Conservation (phyloP, 2,329 filamentous ascomycete species). For the Cercospora beticola region DNA sequence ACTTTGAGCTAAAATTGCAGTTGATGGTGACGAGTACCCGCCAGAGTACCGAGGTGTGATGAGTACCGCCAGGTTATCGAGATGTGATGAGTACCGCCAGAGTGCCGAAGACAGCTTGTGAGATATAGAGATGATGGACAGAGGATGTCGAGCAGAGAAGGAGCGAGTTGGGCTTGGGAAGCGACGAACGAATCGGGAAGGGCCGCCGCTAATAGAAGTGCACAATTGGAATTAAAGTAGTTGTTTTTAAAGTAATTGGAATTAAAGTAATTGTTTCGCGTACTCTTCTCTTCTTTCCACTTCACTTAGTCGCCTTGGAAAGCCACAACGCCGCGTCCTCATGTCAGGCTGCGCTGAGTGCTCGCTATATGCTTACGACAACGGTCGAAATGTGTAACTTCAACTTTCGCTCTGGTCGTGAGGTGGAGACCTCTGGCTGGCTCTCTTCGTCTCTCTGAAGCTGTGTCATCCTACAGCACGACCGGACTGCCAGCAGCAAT, state of each 20-base stretch:
- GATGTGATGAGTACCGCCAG: not conserved
- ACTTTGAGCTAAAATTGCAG: not conserved
- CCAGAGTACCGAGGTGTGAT: too few species aligned
- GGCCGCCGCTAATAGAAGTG: not conserved
- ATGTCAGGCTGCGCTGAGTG: not conserved
- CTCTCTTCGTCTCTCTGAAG: not conserved
- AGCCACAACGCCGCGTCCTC: not conserved
- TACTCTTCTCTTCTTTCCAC: not conserved
- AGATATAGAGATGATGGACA: not conserved
- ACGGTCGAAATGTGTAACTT: not conserved
- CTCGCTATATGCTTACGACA: not conserved
- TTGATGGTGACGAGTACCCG: not conserved
- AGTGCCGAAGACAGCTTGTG: not conserved
- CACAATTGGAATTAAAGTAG: not conserved
- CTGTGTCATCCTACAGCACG: not conserved
- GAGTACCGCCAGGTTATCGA: not conserved
- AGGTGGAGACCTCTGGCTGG: not conserved
- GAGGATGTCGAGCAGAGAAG: not conserved
- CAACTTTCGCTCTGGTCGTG: not conserved
- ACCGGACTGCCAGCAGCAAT: not conserved
- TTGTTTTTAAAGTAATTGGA: not conserved
- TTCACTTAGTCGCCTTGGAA: not conserved
- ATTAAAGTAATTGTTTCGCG: not conserved
- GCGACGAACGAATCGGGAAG: not conserved
- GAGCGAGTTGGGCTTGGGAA: not conserved